phyloP scores from a whole-genome alignment of 768 basidiomycete species.

The Pleurotus tuber-regium region DNA sequence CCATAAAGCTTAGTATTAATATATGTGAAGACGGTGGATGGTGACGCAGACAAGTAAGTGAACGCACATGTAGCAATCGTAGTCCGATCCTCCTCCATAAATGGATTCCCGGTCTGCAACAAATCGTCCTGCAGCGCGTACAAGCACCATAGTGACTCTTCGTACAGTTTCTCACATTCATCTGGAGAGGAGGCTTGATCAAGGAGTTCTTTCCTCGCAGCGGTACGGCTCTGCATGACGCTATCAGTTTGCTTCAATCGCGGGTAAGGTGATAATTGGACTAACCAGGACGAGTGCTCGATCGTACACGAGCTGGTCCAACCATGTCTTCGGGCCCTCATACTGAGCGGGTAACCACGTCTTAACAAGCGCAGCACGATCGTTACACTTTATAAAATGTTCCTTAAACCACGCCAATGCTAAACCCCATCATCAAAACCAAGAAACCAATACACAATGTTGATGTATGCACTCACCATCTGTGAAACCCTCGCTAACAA shows the following conservation, averaged over 20 bases:
- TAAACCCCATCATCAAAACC: conserved; percentile 26
- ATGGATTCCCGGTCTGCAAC: conserved; percentile 77
- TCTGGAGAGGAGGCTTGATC: conserved; percentile 73
- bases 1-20: conserved; percentile 1
- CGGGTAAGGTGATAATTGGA: conserved; percentile 17
- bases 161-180: conserved; percentile 92
- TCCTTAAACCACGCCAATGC: conserved; percentile 89
- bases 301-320: conserved; percentile 92
- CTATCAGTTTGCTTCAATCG: background rate
- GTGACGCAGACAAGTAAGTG: background rate
- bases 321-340: conserved; percentile 76
- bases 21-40: conserved; percentile 7
- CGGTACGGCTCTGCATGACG: conserved; percentile 77
- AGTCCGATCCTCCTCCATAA: conserved; percentile 77
- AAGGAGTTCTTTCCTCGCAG: conserved; percentile 86
- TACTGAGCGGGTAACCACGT: conserved; percentile 85
- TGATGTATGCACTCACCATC: conserved; percentile 64
- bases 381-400: conserved; percentile 92
- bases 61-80: conserved; percentile 74
- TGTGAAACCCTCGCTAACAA: conserved; percentile 77
- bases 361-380: conserved; percentile 85
- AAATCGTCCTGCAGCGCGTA: conserved; percentile 91
- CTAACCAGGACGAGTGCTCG: conserved; percentile 82
- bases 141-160: conserved; percentile 92
- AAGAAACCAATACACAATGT: background rate